Base-by-base conservation (phyloP, 2,329 filamentous ascomycete species). In the Stagonosporopsis tanaceti region DNA sequence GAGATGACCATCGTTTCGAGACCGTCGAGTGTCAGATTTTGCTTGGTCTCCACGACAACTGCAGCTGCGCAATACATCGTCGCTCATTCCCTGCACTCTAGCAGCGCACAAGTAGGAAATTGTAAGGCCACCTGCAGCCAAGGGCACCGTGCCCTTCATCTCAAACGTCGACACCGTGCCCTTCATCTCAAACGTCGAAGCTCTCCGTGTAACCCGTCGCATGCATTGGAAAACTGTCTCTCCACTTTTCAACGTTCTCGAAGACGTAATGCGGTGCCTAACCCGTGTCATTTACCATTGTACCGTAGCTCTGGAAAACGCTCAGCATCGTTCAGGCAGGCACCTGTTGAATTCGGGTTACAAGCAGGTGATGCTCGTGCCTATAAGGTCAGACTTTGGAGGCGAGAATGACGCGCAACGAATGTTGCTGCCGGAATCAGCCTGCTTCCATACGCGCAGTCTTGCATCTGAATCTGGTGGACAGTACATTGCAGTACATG, bases 101-200 rank as follows among this genome's bases (percentile, higher is more conserved):
- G 15, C 25, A 35, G 47, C 14, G 46, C 38, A 39, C 32, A 53
- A 40, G 54, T 39, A 35, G 25, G n/a, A 39, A 24, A 22, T 35
- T 27, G 25, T 22, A 34, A 57, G 44, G 48, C 48, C 37, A 6
- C 48, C 48, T 57, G 54, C 54, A 48, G 44, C 37, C 28, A 47
- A 42, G 32, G 20, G n/a, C 37, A 37, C 14, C 28, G 42, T 51
- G 30, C 53, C 42, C 42, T 37, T 51, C 32, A 50, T 56, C 27
- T 47, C 35, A 51, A 57, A 52, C 53, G 53, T 57, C 38, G 54
- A 57, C 37, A 37, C 14, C 28, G 42, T 51, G 30, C 53, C 42
- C 42, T 37, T 51, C 32, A 50, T 56, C 27, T 47, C 35, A 51
- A 57, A 52, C 53, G 53, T 57, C 38, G 54, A 57, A 57, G 54